Evolutionary conservation across 1,284 basidiomycete species (phyloP).

Genomic region (Heterobasidion irregulare): DNA sequence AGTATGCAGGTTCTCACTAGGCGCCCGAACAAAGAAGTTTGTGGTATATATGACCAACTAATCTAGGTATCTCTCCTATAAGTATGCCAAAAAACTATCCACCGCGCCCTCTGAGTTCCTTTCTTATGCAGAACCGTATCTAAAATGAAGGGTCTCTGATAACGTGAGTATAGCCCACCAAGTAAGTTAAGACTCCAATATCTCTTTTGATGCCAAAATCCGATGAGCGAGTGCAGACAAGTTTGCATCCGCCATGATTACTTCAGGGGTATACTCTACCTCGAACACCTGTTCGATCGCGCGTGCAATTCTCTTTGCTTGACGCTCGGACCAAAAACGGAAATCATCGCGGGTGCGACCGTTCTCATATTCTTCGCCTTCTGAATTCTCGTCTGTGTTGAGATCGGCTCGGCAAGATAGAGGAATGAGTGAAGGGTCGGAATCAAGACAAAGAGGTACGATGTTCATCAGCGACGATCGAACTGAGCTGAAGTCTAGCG

Average conservation of each 20-base stretch:
- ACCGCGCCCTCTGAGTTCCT: no score
- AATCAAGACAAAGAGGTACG: conserved; percentile 82
- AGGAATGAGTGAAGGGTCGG: conserved; percentile 77
- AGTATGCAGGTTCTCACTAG: no score
- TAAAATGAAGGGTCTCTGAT: no score
- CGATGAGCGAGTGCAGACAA: conserved; percentile 73
- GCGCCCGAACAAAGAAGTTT: no score
- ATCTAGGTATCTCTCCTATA: no score
- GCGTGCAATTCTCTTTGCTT: conserved; percentile 81
- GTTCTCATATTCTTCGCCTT: conserved; percentile 25
- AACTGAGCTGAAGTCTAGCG: conserved; percentile 57
- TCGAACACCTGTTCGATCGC: conserved; percentile 77
- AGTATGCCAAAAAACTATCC: no score
- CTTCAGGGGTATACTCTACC: conserved; percentile 84
- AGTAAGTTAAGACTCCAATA: conserved; percentile 26
- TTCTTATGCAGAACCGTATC: no score
- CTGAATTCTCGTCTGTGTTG: conserved; percentile 10
- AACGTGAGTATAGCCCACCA: no score
- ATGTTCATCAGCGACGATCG: conserved; percentile 64
- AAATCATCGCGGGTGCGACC: conserved; percentile 69
- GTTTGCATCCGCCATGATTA: conserved; percentile 92
- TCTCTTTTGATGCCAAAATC: conserved; percentile 75
- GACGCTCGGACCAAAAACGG: conserved; percentile 83
- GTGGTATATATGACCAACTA: no score
- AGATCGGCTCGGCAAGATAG: conserved; percentile 45